phyloP scores from a whole-genome alignment of 306 rosid genomes.

The Styphnolobium japonicum region DNA sequence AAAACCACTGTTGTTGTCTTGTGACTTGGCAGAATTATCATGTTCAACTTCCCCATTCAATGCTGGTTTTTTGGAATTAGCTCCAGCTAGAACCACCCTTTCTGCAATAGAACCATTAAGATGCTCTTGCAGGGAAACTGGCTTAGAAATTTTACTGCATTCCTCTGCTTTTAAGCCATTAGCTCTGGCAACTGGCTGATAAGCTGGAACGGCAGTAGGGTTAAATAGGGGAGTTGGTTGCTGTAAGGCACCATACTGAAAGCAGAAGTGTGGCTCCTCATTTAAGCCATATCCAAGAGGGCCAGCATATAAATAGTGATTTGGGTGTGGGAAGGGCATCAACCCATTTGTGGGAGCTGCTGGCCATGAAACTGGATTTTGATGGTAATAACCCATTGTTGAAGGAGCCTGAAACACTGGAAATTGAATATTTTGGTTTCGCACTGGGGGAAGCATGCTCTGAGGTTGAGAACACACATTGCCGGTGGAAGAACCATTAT shows the following conservation, averaged over 20 bases:
- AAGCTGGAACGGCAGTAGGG: slow-evolving; percentile 61
- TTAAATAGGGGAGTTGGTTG: slow-evolving; percentile 65
- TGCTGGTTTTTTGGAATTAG: slow-evolving; percentile 34
- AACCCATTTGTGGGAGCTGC: slow-evolving; percentile 65
- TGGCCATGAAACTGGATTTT: slow-evolving; percentile 89
- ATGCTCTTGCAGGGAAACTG: slow-evolving; percentile 47
- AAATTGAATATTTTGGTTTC: slow-evolving; percentile 64
- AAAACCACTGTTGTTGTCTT: slow-evolving; percentile 46
- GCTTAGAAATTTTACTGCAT: slow-evolving; percentile 39
- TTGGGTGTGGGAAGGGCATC: slow-evolving; percentile 65
- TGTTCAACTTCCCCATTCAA: slow-evolving; percentile 38
- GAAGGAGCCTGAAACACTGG: slow-evolving; percentile 77
- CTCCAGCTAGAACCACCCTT: slow-evolving; percentile 38
- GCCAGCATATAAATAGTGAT: slow-evolving; percentile 64
- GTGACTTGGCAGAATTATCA: slow-evolving; percentile 50
- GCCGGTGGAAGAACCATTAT: slow-evolving; percentile 49
- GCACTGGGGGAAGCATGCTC: slow-evolving; percentile 47
- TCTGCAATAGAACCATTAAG: slow-evolving; percentile 45
- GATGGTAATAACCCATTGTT: slow-evolving; percentile 77
- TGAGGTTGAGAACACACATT: slow-evolving; percentile 66
- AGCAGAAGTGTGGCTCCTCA: slow-evolving; percentile 71
- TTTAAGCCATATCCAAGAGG: slow-evolving; percentile 85
- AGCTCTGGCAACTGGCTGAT: slow-evolving; percentile 59
- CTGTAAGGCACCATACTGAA: slow-evolving; percentile 81
- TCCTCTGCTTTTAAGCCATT: slow-evolving; percentile 50